Evolutionary conservation across 192 early-diverging fungal genomes (phyloP).

Genomic region (Endogone sp.): DNA sequence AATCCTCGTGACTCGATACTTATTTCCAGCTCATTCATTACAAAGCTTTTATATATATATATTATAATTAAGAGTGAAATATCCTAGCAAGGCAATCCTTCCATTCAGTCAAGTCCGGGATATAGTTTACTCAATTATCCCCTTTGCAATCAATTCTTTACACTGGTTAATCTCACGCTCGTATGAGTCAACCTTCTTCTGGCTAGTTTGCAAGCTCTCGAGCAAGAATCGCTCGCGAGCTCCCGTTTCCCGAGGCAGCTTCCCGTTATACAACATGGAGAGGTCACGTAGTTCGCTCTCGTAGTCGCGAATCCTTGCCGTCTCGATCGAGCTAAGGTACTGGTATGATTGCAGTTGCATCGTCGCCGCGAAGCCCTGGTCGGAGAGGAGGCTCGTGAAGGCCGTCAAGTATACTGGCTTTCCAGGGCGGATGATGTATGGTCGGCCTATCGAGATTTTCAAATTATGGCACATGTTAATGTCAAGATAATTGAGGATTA

Average conservation of each 20-base stretch:
- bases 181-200: constrained; percentile 50
- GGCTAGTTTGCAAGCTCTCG: constrained; percentile 46
- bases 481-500: neutral
- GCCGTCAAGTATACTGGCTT: constrained; percentile 81
- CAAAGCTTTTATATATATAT: no score
- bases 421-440: constrained; percentile 71
- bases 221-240: constrained; percentile 55
- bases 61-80: no score
- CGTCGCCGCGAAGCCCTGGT: constrained; percentile 65
- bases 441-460: no score
- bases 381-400: constrained; percentile 70
- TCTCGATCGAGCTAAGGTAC: constrained; percentile 51
- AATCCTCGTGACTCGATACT: no score
- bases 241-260: constrained; percentile 56
- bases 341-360: constrained; percentile 76
- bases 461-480: neutral
- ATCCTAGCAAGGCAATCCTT: no score
- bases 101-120: no score
- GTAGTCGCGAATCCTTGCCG: constrained; percentile 53
- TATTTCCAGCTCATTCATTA: no score
- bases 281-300: constrained; percentile 57
- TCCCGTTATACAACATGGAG: constrained; percentile 49
- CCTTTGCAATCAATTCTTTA: neutral
- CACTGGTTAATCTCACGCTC: constrained; percentile 19
- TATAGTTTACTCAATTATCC: neutral